These are phyloP conservation scores for Calycina herbarum DNA, from an alignment of 2,329 filamentous ascomycete species.

Conservation along the genomic window DNA sequence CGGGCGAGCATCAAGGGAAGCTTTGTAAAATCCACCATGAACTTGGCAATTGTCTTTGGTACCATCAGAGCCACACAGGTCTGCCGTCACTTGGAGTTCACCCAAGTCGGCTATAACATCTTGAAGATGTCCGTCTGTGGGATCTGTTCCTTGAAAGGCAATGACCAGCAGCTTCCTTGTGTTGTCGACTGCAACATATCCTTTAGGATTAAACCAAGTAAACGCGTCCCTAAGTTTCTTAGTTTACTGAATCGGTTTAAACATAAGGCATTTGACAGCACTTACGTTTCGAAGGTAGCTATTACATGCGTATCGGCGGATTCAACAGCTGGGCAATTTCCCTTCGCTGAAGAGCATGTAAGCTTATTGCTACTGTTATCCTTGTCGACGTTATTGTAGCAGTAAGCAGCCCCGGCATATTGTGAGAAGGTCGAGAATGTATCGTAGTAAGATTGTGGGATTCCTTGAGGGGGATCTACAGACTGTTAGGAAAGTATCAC, in stretches of 20 bases:
- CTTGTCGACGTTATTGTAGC: constrained; percentile 23
- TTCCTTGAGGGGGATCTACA: too few relatives aligned
- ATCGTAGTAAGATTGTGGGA: too few relatives aligned
- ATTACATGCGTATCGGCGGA: constrained; percentile 18
- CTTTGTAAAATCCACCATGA: constrained; percentile 33
- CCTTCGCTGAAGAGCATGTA: constrained; percentile 22
- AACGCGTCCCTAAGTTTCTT: background rate
- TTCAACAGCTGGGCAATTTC: constrained; percentile 26
- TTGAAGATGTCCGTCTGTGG: background rate
- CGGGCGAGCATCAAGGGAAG: constrained; percentile 23
- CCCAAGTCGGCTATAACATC: constrained; percentile 16
- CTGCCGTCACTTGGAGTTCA: constrained; percentile 12
- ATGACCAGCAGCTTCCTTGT: constrained; percentile 28
- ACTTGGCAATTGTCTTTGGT: constrained; percentile 26
- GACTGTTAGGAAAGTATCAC: too few relatives aligned
- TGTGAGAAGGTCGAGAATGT: constrained; percentile 25
- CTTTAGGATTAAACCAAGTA: constrained; percentile 16
- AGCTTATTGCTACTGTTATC: constrained; percentile 20
- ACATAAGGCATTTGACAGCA: background rate
- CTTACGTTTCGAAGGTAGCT: constrained; percentile 17
- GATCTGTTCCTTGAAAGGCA: constrained; percentile 25
- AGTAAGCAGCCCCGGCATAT: constrained; percentile 32
- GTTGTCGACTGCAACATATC: constrained; percentile 28
- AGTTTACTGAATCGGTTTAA: too few relatives aligned
- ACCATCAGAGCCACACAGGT: constrained; percentile 19